Conservation (phyloP, 441 rosid species). For the Gossypium laxum region DNA sequence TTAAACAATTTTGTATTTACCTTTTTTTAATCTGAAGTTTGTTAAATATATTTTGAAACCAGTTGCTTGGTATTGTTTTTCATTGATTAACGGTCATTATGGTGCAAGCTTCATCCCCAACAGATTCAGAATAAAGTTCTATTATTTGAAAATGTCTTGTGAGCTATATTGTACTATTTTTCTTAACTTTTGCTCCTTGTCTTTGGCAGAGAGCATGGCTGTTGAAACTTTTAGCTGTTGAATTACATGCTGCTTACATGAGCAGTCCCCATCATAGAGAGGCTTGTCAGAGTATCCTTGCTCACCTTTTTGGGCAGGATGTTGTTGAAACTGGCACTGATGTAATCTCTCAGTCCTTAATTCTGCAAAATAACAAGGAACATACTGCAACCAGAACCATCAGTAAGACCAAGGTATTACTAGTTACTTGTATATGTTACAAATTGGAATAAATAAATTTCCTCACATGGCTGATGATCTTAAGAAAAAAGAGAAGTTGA, state of each 20-base stretch:
- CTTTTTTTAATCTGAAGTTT: not conserved
- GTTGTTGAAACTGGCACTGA: constrained; percentile 36
- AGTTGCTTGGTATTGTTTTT: not conserved
- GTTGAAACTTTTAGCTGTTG: constrained; percentile 78
- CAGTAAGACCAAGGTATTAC: constrained; percentile 69
- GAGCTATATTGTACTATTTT: not conserved
- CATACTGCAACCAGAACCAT: constrained; percentile 47
- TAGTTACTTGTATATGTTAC: not conserved
- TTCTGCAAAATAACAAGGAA: constrained; percentile 37
- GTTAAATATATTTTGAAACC: not conserved
- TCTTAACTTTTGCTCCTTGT: constrained; percentile 14
- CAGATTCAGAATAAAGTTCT: not conserved
- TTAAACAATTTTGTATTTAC: not conserved
- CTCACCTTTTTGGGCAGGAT: constrained; percentile 72
- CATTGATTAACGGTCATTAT: not conserved
- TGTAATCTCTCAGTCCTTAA: constrained; percentile 27
- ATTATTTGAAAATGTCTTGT: not conserved
- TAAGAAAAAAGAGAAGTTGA: not conserved
- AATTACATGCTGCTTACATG: constrained; percentile 66
- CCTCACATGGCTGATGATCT: not conserved
- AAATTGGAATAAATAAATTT: constrained; percentile 1
- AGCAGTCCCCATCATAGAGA: constrained; percentile 56
- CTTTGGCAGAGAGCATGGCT: constrained; percentile 85
- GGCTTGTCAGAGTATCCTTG: constrained; percentile 62
- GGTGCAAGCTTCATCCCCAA: not conserved